Conservation (phyloP, 768 basidiomycete genomes). For the Psilocybe subaeruginosa region DNA sequence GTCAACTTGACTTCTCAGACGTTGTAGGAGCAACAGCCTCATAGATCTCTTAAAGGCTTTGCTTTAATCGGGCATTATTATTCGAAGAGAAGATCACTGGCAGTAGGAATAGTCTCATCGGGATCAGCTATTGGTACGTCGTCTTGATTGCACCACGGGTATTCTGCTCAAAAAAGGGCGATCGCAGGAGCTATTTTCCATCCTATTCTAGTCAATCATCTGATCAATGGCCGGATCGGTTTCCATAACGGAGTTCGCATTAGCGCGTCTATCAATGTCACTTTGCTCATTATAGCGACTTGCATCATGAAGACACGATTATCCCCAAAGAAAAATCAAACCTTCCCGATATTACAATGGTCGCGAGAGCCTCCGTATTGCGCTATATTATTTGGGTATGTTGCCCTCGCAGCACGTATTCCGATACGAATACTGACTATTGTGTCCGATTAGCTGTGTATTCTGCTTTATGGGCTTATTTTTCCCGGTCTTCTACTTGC, state of each 20-base stretch:
- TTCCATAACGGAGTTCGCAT: constrained; percentile 43
- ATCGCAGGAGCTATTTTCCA: constrained; percentile 51
- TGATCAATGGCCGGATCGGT: constrained; percentile 37
- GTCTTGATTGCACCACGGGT: background rate
- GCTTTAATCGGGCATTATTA: constrained; percentile 59
- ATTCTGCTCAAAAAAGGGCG: background rate
- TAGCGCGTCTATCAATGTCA: constrained; percentile 38
- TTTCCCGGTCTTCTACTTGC: constrained; percentile 53
- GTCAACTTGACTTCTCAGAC: background rate
- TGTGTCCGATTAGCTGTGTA: constrained; percentile 22
- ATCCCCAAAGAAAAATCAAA: constrained; percentile 29
- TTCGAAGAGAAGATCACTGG: constrained; percentile 45
- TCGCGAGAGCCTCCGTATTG: constrained; percentile 33
- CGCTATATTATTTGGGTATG: constrained; percentile 15
- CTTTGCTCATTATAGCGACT: constrained; percentile 34
- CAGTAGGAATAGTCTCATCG: constrained; percentile 49
- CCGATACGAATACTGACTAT: too few species aligned
- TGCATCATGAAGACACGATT: constrained; percentile 38
- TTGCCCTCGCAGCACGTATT: background rate
- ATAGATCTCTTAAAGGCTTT: constrained; percentile 23
- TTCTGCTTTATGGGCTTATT: constrained; percentile 39
- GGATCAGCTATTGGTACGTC: constrained; percentile 33
- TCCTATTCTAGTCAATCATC: constrained; percentile 61
- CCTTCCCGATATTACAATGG: constrained; percentile 29
- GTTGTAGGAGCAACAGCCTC: background rate